A percentile compares a stretch with the other conserved stretches of the same genome.
phyloP scores from a whole-genome alignment of 176 grass and related monocot species.

The Saccharum officinarum region DNA sequence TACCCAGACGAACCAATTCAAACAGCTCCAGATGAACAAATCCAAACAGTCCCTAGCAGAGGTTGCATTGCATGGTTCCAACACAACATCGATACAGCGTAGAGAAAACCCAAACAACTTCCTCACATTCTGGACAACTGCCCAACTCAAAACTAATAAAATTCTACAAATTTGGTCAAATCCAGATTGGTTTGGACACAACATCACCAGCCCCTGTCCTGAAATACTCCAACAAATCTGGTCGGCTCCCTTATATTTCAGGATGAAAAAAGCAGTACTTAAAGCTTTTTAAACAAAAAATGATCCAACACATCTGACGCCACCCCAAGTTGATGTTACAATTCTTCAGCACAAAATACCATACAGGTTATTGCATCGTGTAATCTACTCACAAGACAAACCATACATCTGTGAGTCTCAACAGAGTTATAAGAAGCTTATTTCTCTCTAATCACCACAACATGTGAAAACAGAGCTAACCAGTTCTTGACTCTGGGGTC shows the following conservation, averaged over 20 bases:
- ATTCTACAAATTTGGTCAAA: not conserved
- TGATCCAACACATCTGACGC: not conserved
- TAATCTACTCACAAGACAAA: not conserved
- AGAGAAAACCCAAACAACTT: not conserved
- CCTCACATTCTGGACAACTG: not conserved
- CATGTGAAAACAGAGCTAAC: not conserved
- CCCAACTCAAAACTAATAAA: not conserved
- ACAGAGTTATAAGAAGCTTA: not conserved
- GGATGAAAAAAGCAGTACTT: too few species aligned
- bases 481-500: not conserved
- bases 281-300: too few species aligned
- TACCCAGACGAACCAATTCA: not conserved
- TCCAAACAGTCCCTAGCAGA: not conserved
- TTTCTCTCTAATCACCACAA: not conserved
- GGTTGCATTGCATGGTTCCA: not conserved
- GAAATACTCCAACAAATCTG: not conserved
- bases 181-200: not conserved
- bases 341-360: not conserved
- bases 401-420: not conserved
- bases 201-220: not conserved
- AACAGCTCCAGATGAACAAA: not conserved
- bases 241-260: too few species aligned
- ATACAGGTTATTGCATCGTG: not conserved
- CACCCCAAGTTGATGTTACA: not conserved
- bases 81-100: not conserved